Evolutionary conservation across 2,329 filamentous ascomycete species (phyloP).

Genomic region (Zasmidium cellare): DNA sequence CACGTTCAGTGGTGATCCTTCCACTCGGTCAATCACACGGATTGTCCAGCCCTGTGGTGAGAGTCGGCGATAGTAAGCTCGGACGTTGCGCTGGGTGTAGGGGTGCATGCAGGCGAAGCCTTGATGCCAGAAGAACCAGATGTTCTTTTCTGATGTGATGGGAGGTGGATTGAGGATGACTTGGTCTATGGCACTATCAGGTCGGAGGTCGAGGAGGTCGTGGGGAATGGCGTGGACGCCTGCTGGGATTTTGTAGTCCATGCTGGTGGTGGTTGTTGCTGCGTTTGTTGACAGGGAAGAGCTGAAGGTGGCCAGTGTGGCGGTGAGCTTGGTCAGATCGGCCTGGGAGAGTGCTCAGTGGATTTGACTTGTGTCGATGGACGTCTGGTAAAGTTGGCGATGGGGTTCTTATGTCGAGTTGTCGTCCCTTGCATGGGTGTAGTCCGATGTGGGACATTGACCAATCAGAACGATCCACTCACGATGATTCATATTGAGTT

Average conservation of each 20-base stretch:
- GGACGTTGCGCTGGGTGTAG: slow-evolving; percentile 55
- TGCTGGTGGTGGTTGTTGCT: background rate
- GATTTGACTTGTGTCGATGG: background rate
- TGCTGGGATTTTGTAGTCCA: slow-evolving; percentile 28
- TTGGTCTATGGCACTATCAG: slow-evolving; percentile 49
- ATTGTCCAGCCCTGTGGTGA: slow-evolving; percentile 54
- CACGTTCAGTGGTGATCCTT: slow-evolving; percentile 50
- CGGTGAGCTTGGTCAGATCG: background rate
- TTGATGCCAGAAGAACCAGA: slow-evolving; percentile 61
- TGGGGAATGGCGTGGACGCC: slow-evolving; percentile 46
- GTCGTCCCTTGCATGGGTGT: too few species aligned
- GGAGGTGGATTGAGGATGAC: slow-evolving; percentile 43
- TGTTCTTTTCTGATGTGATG: slow-evolving; percentile 50
- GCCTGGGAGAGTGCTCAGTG: background rate
- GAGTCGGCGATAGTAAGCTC: slow-evolving; percentile 57
- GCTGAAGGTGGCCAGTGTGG: background rate
- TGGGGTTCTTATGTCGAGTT: too few species aligned
- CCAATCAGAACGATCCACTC: background rate
- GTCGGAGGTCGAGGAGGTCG: slow-evolving; percentile 46
- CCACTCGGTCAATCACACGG: slow-evolving; percentile 51
- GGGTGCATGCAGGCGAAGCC: slow-evolving; percentile 52
- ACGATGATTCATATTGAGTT: slow-evolving; percentile 3
- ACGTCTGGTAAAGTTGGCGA: too few species aligned
- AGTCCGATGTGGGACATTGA: background rate
- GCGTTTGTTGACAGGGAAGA: background rate